phyloP scores from a whole-genome alignment of 495 filamentous ascomycete genomes.

The Penicillium verhagenii region DNA sequence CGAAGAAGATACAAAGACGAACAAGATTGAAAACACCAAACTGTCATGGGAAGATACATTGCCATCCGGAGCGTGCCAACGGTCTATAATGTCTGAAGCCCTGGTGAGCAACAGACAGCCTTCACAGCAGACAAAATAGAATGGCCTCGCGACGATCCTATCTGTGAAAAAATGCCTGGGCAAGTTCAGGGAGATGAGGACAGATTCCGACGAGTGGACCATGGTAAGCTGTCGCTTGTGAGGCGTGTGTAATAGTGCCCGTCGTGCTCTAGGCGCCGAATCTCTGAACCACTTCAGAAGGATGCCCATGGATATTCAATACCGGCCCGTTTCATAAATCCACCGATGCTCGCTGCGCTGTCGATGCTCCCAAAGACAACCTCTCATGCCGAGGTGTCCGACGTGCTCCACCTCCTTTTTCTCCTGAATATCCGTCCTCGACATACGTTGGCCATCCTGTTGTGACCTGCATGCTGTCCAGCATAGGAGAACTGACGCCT shows the following conservation, averaged over 20 bases:
- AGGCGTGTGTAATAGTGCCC: slow-evolving; percentile 40
- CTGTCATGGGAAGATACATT: slow-evolving; percentile 24
- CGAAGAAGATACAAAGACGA: slow-evolving; percentile 18
- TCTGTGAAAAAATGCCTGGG: slow-evolving; percentile 26
- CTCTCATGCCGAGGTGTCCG: slow-evolving; percentile 29
- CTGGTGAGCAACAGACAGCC: slow-evolving; percentile 21
- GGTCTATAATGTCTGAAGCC: slow-evolving; percentile 29
- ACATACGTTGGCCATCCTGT: slow-evolving; percentile 37
- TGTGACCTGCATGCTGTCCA: slow-evolving; percentile 43
- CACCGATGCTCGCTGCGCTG: slow-evolving; percentile 10
- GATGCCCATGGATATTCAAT: slow-evolving; percentile 25
- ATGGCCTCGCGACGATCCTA: slow-evolving; percentile 48
- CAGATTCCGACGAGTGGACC: slow-evolving; percentile 55
- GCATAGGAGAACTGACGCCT: slow-evolving; percentile 49
- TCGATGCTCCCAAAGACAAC: slow-evolving; percentile 30
- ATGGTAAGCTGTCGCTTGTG: slow-evolving; percentile 19
- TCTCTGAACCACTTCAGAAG: slow-evolving; percentile 23
- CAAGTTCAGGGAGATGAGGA: slow-evolving; percentile 23
- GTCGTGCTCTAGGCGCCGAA: slow-evolving; percentile 40
- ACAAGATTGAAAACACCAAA: slow-evolving; percentile 23
- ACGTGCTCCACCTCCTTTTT: slow-evolving; percentile 39
- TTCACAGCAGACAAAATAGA: slow-evolving; percentile 29
- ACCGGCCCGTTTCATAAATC: slow-evolving; percentile 13
- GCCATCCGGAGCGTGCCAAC: slow-evolving; percentile 43
- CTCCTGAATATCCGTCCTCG: slow-evolving; percentile 21